Evolutionary conservation across 2,329 filamentous ascomycete species (phyloP).

Genomic region (Trichoderma simmonsii): DNA sequence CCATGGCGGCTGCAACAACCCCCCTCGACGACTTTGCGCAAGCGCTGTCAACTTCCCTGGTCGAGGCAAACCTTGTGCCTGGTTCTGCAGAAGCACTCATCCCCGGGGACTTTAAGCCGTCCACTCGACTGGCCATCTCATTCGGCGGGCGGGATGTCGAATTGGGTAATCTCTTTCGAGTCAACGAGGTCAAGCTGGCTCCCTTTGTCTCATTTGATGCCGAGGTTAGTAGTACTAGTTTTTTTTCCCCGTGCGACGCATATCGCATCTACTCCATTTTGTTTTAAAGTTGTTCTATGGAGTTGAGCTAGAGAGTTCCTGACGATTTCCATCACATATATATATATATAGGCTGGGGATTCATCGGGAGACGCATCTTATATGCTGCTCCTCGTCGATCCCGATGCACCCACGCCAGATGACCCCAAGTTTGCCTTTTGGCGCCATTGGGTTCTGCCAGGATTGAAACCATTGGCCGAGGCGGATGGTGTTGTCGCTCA

Average conservation of each 20-base stretch:
- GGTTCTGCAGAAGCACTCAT: conserved; percentile 41
- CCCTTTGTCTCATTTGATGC: conserved; percentile 38
- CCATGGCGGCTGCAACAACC: neutral
- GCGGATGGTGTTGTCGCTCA: conserved; percentile 26
- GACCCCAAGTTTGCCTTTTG: conserved; percentile 55
- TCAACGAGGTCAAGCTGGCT: conserved; percentile 34
- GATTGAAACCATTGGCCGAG: conserved; percentile 33
- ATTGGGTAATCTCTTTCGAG: conserved; percentile 40
- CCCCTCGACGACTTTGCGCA: conserved; percentile 21
- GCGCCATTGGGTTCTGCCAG: conserved; percentile 51
- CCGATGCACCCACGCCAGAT: conserved; percentile 53
- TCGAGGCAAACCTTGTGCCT: conserved; percentile 39
- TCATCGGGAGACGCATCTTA: conserved; percentile 35
- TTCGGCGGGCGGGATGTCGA: conserved; percentile 34
- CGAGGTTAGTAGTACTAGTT: conserved; percentile 28
- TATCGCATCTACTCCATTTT: neutral
- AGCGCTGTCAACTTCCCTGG: conserved; percentile 31
- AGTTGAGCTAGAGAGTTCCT: neutral
- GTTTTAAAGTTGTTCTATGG: neutral
- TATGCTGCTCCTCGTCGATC: conserved; percentile 50
- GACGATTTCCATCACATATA: neutral
- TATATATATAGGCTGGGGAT: conserved; percentile 25
- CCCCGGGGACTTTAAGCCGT: conserved; percentile 41
- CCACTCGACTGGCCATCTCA: conserved; percentile 37
- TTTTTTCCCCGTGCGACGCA: neutral